These are phyloP conservation scores for Saccharomycopsis sp. DNA, from an alignment of 805 yeast genomes.

Conservation along the genomic window DNA sequence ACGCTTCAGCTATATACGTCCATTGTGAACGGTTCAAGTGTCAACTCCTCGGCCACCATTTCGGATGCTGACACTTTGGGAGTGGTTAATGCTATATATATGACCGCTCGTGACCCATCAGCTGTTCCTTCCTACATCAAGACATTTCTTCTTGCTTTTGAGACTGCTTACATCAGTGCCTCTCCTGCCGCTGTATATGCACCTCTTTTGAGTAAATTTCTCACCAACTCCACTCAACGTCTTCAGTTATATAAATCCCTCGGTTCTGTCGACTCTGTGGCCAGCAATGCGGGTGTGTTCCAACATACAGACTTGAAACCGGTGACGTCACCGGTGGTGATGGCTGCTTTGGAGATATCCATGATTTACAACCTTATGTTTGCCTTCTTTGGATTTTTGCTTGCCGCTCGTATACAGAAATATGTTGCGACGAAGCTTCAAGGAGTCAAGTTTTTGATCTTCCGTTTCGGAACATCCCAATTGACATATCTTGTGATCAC, in stretches of 20 bases:
- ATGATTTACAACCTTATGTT: conserved; percentile 63
- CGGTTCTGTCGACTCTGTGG: conserved; percentile 30
- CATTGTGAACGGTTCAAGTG: conserved; percentile 21
- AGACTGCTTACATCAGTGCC: conserved; percentile 25
- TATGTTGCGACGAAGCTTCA: conserved; percentile 41
- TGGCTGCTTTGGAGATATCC: conserved; percentile 72
- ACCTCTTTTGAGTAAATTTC: conserved; percentile 27
- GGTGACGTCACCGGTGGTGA: conserved; percentile 39
- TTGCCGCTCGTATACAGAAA: conserved; percentile 50
- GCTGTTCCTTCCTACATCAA: conserved; percentile 40
- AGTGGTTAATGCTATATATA: conserved; percentile 41
- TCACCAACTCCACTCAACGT: conserved; percentile 25
- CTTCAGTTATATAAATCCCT: conserved; percentile 23
- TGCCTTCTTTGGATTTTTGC: conserved; percentile 62
- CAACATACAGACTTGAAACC: conserved; percentile 43
- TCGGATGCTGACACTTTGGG: conserved; percentile 29
- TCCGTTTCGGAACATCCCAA: conserved; percentile 45
- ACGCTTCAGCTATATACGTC: conserved; percentile 29
- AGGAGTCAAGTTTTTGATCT: conserved; percentile 41
- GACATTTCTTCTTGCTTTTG: conserved; percentile 37
- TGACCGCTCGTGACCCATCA: conserved; percentile 57
- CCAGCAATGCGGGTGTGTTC: conserved; percentile 26
- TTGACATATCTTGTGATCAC: conserved; percentile 52
- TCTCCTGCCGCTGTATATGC: conserved; percentile 25
- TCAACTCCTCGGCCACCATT: conserved; percentile 6